Evolutionary conservation across 345 rosid species (phyloP).

Genomic region (Carallia brachiata): DNA sequence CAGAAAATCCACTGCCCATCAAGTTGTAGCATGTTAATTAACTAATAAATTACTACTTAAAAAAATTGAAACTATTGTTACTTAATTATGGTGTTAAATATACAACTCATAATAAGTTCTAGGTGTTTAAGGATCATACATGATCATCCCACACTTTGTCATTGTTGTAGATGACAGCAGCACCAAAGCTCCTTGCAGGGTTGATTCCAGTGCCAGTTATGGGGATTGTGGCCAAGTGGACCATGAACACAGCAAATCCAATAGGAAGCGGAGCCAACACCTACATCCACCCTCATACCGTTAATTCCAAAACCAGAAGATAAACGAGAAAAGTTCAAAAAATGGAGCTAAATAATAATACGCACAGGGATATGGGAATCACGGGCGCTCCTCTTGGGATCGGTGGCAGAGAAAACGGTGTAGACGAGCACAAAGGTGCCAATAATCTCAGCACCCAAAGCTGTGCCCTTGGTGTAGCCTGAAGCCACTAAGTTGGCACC

Average conservation of each 20-base stretch:
- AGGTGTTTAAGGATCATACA: slow-evolving; percentile 19
- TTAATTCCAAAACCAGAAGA: background rate
- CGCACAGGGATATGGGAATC: slow-evolving; percentile 85
- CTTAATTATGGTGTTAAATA: background rate
- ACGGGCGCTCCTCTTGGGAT: slow-evolving; percentile 85
- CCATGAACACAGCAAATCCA: slow-evolving; percentile 75
- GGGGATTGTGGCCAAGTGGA: slow-evolving; percentile 71
- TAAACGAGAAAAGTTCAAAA: too few relatives aligned
- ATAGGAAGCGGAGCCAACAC: slow-evolving; percentile 77
- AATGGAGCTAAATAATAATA: background rate
- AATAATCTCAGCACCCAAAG: slow-evolving; percentile 81
- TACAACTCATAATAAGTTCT: background rate
- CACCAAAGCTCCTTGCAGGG: slow-evolving; percentile 69
- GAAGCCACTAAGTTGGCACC: slow-evolving; percentile 54
- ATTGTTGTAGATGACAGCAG: slow-evolving; percentile 59
- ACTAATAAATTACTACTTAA: background rate
- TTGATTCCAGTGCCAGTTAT: slow-evolving; percentile 69
- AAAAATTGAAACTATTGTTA: background rate
- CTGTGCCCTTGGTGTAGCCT: slow-evolving; percentile 67
- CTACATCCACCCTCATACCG: slow-evolving; percentile 12
- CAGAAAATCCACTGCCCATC: slow-evolving; percentile 63
- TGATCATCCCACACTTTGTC: slow-evolving; percentile 61
- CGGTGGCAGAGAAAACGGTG: slow-evolving; percentile 84
- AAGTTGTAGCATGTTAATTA: background rate
- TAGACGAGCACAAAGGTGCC: slow-evolving; percentile 74